These are phyloP conservation scores for Naganishia vishniacii DNA, from an alignment of 768 basidiomycete species.

Conservation along the genomic window DNA sequence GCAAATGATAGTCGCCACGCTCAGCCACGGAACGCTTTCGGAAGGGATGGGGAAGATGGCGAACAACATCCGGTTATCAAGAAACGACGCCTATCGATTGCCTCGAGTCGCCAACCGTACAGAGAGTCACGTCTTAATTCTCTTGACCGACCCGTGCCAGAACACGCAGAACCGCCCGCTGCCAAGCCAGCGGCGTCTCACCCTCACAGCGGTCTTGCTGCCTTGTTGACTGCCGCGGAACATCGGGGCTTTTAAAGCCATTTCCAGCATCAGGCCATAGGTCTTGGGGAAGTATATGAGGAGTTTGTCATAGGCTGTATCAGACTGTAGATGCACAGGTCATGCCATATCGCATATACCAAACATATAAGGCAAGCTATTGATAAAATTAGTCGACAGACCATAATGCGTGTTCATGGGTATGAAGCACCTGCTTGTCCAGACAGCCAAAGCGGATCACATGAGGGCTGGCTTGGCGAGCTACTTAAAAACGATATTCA, in stretches of 20 bases:
- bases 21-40: not conserved
- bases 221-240: constrained; percentile 16
- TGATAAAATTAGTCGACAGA: no score
- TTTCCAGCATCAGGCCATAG: not conserved
- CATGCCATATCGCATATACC: no score
- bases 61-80: not conserved
- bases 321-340: not conserved
- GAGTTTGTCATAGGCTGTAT: no score
- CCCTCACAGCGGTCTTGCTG: not conserved
- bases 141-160: not conserved
- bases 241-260: not conserved
- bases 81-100: constrained; percentile 12
- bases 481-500: no score
- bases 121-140: not conserved
- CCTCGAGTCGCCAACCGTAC: not conserved
- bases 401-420: no score
- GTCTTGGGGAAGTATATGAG: no score
- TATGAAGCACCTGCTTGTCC: no score
- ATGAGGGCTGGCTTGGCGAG: no score
- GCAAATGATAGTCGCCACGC: not conserved
- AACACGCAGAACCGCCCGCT: not conserved
- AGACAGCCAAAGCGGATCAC: no score
- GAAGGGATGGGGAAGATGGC: not conserved
- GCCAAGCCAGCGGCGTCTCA: not conserved
- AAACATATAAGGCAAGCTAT: no score